These are phyloP conservation scores for Suillus paluster DNA, from an alignment of 768 basidiomycete genomes.

Conservation along the genomic window DNA sequence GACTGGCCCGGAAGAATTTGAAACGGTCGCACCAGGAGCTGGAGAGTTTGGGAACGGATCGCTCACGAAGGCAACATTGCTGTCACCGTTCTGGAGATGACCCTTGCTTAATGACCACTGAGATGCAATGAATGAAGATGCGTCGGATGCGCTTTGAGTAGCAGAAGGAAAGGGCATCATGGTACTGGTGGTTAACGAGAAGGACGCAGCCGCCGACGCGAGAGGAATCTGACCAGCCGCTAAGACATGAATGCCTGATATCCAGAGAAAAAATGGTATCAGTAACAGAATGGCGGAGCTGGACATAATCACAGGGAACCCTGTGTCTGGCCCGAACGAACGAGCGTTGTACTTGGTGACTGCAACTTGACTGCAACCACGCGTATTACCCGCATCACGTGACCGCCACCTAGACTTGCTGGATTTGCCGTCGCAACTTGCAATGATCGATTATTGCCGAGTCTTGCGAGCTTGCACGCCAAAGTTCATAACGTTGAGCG, in stretches of 20 bases:
- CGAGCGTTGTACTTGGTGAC: too few species aligned
- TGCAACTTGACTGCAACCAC: too few species aligned
- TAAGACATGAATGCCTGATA: conserved; percentile 3
- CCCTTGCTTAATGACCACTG: conserved; percentile 67
- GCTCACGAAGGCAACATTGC: conserved; percentile 62
- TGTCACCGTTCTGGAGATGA: conserved; percentile 58
- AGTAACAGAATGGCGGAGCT: background rate
- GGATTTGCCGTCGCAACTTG: too few species aligned
- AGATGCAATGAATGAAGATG: conserved; percentile 54
- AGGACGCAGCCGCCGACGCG: conserved; percentile 50
- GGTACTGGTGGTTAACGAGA: conserved; percentile 63
- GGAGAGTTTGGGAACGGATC: conserved; percentile 67
- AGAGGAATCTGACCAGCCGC: conserved; percentile 9
- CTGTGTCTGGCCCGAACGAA: background rate
- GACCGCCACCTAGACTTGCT: too few species aligned
- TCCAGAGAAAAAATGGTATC: background rate
- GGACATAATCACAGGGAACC: background rate
- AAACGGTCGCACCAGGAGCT: conserved; percentile 35
- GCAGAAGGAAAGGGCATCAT: conserved; percentile 66
- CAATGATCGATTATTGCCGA: too few species aligned
- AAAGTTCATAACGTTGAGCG: too few species aligned
- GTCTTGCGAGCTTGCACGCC: too few species aligned
- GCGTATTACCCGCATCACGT: too few species aligned
- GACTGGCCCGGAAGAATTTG: conserved; percentile 39
- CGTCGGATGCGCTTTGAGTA: conserved; percentile 53